Evolutionary conservation across 1,139 yeast species (phyloP).

Genomic region (Candida albicans): DNA sequence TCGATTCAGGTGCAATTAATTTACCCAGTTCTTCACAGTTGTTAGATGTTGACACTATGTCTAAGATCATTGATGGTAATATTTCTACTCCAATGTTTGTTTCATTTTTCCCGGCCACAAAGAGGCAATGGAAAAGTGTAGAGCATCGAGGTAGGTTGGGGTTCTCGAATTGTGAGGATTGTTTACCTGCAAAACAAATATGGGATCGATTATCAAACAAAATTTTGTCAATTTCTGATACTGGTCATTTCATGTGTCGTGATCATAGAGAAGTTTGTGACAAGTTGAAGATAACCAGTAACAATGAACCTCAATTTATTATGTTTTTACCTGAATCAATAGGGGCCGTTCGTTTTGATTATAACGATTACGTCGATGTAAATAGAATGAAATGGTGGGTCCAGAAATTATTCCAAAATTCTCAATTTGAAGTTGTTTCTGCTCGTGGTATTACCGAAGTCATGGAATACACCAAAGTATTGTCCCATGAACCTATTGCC

Average conservation of each 20-base stretch:
- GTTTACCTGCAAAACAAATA: slow-evolving; percentile 48
- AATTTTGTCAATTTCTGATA: slow-evolving; percentile 39
- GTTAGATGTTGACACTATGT: slow-evolving; percentile 32
- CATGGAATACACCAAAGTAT: slow-evolving; percentile 37
- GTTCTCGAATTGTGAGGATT: slow-evolving; percentile 48
- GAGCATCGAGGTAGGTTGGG: slow-evolving; percentile 34
- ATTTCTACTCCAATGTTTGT: slow-evolving; percentile 50
- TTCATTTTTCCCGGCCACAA: slow-evolving; percentile 62
- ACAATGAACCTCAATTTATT: slow-evolving; percentile 28
- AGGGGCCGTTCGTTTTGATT: slow-evolving; percentile 38
- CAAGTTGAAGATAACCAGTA: slow-evolving; percentile 27
- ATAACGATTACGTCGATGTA: slow-evolving; percentile 26
- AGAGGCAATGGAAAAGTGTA: slow-evolving; percentile 39
- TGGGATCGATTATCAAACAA: slow-evolving; percentile 62
- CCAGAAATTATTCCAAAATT: slow-evolving; percentile 33
- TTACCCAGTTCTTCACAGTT: slow-evolving; percentile 40
- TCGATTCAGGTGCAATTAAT: slow-evolving; percentile 35
- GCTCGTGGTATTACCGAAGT: slow-evolving; percentile 39
- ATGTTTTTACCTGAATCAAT: slow-evolving; percentile 43
- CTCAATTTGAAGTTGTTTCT: slow-evolving; percentile 40
- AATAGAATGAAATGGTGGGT: slow-evolving; percentile 36
- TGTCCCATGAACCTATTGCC: slow-evolving; percentile 34
- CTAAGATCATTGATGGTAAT: slow-evolving; percentile 49
- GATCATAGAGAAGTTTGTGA: slow-evolving; percentile 50
- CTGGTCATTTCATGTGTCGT: slow-evolving; percentile 62